phyloP scores from a whole-genome alignment of 2,329 filamentous ascomycete species.

The Aspergillus sp. region DNA sequence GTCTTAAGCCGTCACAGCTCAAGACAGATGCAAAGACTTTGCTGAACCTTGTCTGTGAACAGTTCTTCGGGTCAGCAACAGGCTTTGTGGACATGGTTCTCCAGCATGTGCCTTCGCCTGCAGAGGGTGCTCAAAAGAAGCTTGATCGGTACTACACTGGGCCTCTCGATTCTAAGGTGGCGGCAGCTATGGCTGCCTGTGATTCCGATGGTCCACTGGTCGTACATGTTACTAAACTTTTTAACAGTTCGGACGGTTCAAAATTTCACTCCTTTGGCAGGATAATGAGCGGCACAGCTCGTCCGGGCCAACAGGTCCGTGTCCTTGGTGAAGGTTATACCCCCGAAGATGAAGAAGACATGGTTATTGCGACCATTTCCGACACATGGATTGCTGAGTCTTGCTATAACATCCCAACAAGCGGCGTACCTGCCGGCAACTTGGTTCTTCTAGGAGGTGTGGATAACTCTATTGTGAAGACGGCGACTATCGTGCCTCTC shows the following conservation, averaged over 20 bases:
- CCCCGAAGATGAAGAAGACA: constrained; percentile 96
- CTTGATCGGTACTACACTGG: constrained; percentile 91
- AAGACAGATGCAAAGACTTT: constrained; percentile 86
- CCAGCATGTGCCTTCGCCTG: constrained; percentile 83
- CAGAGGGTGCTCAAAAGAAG: constrained; percentile 73
- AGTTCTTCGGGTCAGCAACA: constrained; percentile 88
- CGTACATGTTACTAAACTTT: constrained; percentile 91
- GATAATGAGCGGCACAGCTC: constrained; percentile 88
- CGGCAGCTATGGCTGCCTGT: constrained; percentile 76
- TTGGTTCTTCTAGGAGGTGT: constrained; percentile 89
- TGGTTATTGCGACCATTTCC: constrained; percentile 80
- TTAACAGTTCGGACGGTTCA: constrained; percentile 87
- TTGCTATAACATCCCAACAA: constrained; percentile 87
- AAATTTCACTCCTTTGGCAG: constrained; percentile 87
- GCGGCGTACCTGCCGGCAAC: constrained; percentile 90
- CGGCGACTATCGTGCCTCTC: constrained; percentile 82
- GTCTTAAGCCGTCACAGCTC: constrained; percentile 88
- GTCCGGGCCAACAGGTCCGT: constrained; percentile 77
- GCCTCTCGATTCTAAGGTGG: constrained; percentile 78
- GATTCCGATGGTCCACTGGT: constrained; percentile 88
- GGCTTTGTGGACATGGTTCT: constrained; percentile 97
- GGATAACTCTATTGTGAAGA: constrained; percentile 98
- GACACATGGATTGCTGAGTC: constrained; percentile 91
- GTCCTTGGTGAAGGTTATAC: constrained; percentile 96
- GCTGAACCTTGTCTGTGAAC: constrained; percentile 84